A percentile compares a stretch with the other conserved stretches of the same genome.
phyloP scores from a whole-genome alignment of 2,329 filamentous ascomycete genomes.

The Cercospora beticola region DNA sequence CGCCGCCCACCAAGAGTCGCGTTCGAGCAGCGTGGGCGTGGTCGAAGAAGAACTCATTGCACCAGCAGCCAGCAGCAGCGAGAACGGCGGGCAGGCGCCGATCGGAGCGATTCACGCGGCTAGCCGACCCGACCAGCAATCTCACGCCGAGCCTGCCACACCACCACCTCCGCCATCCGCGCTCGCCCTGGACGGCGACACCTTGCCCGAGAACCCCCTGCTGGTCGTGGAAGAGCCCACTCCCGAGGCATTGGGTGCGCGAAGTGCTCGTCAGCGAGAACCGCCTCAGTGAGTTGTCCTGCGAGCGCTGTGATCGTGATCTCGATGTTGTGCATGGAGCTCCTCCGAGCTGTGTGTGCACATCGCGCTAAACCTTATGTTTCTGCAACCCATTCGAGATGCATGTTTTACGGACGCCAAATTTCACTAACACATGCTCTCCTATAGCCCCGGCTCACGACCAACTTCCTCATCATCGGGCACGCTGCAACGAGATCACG shows the following conservation, averaged over 20 bases:
- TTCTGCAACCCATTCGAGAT: neutral
- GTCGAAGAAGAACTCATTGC: neutral
- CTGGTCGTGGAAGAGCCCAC: constrained; percentile 23
- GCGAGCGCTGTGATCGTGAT: neutral
- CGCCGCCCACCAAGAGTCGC: neutral
- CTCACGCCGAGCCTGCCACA: constrained; percentile 3
- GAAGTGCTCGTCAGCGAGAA: neutral
- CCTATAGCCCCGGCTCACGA: constrained; percentile 9
- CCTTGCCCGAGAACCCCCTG: constrained; percentile 11
- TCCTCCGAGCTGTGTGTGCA: constrained; percentile 8
- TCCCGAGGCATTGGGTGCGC: constrained; percentile 16
- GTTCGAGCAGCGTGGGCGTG: constrained; percentile 9
- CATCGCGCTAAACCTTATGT: constrained; percentile 14
- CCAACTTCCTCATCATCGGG: constrained; percentile 7
- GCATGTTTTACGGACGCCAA: neutral
- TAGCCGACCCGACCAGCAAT: neutral
- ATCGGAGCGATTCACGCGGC: neutral
- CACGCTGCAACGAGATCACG: constrained; percentile 1
- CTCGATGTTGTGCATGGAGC: constrained; percentile 21
- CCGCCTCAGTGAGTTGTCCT: constrained; percentile 9
- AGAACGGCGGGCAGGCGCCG: neutral
- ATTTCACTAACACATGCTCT: neutral
- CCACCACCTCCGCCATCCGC: constrained; percentile 10
- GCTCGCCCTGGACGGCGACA: constrained; percentile 16
- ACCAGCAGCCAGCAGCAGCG: neutral